A percentile compares a stretch with the other conserved stretches of the same genome.
Conservation (phyloP, 2,329 filamentous ascomycete species). For the Gremmenia infestans region DNA sequence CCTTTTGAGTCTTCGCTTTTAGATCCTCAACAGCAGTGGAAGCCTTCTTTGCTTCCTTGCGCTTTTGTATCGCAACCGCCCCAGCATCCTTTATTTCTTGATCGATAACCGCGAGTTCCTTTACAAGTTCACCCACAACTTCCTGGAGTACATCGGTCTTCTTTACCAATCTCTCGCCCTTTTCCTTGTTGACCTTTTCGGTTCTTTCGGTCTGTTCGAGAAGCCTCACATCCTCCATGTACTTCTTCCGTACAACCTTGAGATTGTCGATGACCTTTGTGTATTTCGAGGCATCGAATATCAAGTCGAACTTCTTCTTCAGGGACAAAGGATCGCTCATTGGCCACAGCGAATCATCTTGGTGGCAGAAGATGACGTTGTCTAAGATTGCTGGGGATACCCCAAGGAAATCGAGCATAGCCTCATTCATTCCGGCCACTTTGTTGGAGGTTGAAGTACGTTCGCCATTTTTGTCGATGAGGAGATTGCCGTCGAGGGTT, state of each 20-base stretch:
- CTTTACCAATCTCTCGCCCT: constrained; percentile 67
- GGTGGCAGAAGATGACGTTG: constrained; percentile 96
- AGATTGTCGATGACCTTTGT: constrained; percentile 97
- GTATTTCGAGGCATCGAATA: constrained; percentile 95
- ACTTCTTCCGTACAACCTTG: constrained; percentile 77
- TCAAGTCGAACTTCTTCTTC: constrained; percentile 95
- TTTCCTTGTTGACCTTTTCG: constrained; percentile 79
- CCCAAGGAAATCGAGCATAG: constrained; percentile 81
- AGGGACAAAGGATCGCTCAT: constrained; percentile 80
- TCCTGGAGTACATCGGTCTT: constrained; percentile 58
- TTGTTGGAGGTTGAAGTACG: constrained; percentile 72
- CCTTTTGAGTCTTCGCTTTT: constrained; percentile 70
- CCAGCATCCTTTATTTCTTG: constrained; percentile 57
- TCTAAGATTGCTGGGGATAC: constrained; percentile 88
- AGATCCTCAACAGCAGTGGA: constrained; percentile 70
- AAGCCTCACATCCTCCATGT: constrained; percentile 68
- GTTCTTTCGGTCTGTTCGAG: constrained; percentile 71
- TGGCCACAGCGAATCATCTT: constrained; percentile 96
- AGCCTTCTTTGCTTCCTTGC: constrained; percentile 68
- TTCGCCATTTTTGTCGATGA: constrained; percentile 75
- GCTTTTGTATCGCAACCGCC: constrained; percentile 55
- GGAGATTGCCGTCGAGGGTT: constrained; percentile 66
- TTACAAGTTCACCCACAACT: constrained; percentile 58
- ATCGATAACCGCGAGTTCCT: constrained; percentile 53
- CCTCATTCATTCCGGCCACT: constrained; percentile 73